These are phyloP conservation scores for Lobosporangium transversale DNA, from an alignment of 192 early-diverging fungal species.

Conservation along the genomic window DNA sequence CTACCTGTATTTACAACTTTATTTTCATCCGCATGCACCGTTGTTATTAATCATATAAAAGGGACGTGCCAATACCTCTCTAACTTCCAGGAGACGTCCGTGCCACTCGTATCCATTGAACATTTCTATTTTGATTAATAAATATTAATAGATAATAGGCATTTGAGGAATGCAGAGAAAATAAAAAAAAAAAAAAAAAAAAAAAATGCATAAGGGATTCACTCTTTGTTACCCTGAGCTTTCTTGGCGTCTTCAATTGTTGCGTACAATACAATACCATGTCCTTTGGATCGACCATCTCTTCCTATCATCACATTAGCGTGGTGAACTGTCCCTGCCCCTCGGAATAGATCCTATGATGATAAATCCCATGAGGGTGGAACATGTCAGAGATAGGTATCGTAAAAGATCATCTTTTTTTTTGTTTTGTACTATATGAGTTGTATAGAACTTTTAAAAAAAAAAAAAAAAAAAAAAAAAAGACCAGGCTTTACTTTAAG, in stretches of 20 bases:
- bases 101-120: constrained; percentile 57
- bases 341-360: constrained; percentile 62
- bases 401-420: neutral
- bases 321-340: constrained; percentile 65
- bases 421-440: no score
- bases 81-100: constrained; percentile 52
- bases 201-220: no score
- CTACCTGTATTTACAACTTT: no score
- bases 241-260: constrained; percentile 68
- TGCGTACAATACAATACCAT: constrained; percentile 68
- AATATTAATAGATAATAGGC: neutral
- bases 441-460: no score
- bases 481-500: constrained; percentile 20
- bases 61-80: constrained; percentile 47
- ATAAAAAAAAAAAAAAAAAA: no score
- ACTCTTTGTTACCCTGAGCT: constrained; percentile 66
- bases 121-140: constrained; percentile 33
- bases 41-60: no score
- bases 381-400: neutral
- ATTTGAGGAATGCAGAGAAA: neutral
- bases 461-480: neutral
- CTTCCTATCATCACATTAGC: constrained; percentile 63
- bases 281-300: constrained; percentile 71
- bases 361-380: neutral
- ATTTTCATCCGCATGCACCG: no score